Base-by-base conservation (phyloP, 73 alveolate genomes). In the Paramecium sonneborni region DNA sequence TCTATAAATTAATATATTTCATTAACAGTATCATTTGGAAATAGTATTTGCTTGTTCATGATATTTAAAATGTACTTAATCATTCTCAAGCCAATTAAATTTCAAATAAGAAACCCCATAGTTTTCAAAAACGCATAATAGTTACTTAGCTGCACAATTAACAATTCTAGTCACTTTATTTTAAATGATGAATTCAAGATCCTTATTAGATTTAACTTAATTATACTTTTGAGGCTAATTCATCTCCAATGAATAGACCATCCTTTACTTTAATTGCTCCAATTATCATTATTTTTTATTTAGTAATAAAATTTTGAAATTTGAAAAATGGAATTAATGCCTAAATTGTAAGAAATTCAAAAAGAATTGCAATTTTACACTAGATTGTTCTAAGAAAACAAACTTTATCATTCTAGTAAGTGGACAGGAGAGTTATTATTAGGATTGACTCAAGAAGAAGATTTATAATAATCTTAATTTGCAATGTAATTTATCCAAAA, bases 181-280 rank as follows among this genome's bases (percentile, higher is more conserved):
- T 24, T 97, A 88, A 15, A 95, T 79, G 20, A 96, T 93, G 67
- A 96, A 96, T 44, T 96, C 98, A 32, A 95, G 88, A 74, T 96
- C 98, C 96, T 95, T 74, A 7, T 39, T 15, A n/a, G 32, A n/a
- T 52, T 12, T 28, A 2, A 38, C 14, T 15, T 15, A 39, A 26
- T 11, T n/a, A 0, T 94, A 94, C 95, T 68, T 95, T 86, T 20
- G 97, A 92, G 11, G 99, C 93, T 62, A 91, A 92, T 82, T 96
- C 96, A 88, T 96, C 99, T 11, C 99, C 99, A 35, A 95, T 85
- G 86, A 96, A 96, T 11, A 96, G 96, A 11, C 99, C 99, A 92
- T 96, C 98, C 86, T 79, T 93, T 3, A 96, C 92, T 62, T 96
- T 95, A 39, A 96, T 95, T 20, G 96, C 98, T 37, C 98, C 97